Percentiles rank a stretch among this genome's conserved stretches.
Evolutionary conservation across 2,329 filamentous ascomycete species (phyloP).

Genomic region (Cadophora luteo-olivacea): DNA sequence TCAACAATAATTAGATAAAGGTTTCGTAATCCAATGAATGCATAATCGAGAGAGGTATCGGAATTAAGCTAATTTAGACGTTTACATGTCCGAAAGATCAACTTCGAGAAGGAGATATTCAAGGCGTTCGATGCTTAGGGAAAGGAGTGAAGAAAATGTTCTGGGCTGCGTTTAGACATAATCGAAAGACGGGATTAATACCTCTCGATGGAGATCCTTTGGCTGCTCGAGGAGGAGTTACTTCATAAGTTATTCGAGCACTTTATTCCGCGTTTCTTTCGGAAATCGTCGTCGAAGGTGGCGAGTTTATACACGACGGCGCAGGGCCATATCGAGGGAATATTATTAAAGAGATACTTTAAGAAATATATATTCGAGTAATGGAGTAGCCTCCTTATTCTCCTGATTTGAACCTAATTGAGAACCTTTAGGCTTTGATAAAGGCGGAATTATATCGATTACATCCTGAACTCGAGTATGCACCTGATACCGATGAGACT

Average conservation of each 20-base stretch:
- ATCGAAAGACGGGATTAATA: background rate
- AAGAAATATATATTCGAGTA: too few species aligned
- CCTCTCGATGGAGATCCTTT: conserved; percentile 1
- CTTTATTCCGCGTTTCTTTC: background rate
- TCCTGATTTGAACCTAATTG: too few species aligned
- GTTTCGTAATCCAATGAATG: conserved; percentile 19
- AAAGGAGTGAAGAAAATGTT: background rate
- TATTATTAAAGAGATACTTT: too few species aligned
- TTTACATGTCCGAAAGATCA: too few species aligned
- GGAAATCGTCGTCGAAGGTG: too few species aligned
- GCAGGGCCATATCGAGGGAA: too few species aligned
- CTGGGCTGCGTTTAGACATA: background rate
- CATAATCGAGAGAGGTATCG: conserved; percentile 15
- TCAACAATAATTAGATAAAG: conserved; percentile 13
- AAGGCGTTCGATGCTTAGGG: background rate
- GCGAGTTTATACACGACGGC: too few species aligned
- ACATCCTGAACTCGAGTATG: too few species aligned
- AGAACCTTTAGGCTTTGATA: too few species aligned
- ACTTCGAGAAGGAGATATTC: background rate
- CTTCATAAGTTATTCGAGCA: background rate
- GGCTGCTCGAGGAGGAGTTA: background rate
- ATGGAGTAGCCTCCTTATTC: too few species aligned
- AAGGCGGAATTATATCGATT: too few species aligned
- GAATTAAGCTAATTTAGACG: conserved; percentile 1
- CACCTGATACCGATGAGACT: too few species aligned